These are phyloP conservation scores for Podospora fimiseda DNA, from an alignment of 495 filamentous ascomycete genomes.

Conservation along the genomic window DNA sequence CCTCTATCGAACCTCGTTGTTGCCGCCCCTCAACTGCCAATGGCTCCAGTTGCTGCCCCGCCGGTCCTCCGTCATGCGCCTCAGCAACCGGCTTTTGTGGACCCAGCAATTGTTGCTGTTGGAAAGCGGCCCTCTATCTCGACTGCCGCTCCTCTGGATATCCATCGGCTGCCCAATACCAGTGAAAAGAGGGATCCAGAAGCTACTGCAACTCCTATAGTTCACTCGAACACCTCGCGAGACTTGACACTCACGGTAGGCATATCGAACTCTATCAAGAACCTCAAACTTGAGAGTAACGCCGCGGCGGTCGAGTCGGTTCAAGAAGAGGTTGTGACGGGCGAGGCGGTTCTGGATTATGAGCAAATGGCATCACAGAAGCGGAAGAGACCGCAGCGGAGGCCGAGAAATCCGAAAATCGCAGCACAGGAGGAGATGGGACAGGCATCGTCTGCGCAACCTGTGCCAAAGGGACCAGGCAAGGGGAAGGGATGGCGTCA, in stretches of 20 bases:
- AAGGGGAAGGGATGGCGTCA: slow-evolving; percentile 73
- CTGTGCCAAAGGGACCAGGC: slow-evolving; percentile 18
- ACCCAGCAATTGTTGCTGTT: slow-evolving; percentile 51
- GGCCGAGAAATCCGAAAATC: slow-evolving; percentile 9
- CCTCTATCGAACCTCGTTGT: background rate
- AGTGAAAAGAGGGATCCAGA: slow-evolving; percentile 33
- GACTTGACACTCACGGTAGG: slow-evolving; percentile 11
- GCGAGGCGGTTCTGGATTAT: slow-evolving; percentile 11
- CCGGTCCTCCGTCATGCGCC: slow-evolving; percentile 2
- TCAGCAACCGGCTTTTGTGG: slow-evolving; percentile 34
- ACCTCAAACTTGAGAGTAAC: slow-evolving; percentile 11
- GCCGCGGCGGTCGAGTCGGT: slow-evolving; percentile 12
- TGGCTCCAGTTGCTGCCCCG: background rate
- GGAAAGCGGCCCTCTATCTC: slow-evolving; percentile 29
- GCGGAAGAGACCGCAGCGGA: slow-evolving; percentile 23
- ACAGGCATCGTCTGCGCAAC: slow-evolving; percentile 17
- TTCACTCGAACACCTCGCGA: slow-evolving; percentile 3
- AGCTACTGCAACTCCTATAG: slow-evolving; percentile 3
- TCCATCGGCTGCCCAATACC: slow-evolving; percentile 24
- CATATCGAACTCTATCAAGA: slow-evolving; percentile 10
- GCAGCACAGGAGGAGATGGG: slow-evolving; percentile 12
- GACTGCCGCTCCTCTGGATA: slow-evolving; percentile 10
- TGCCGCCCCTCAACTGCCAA: background rate
- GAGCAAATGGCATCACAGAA: slow-evolving; percentile 11
- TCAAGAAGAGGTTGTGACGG: slow-evolving; percentile 14